Evolutionary conservation across 305 asterid genomes (phyloP).

Genomic region (Fraxinus floribunda): DNA sequence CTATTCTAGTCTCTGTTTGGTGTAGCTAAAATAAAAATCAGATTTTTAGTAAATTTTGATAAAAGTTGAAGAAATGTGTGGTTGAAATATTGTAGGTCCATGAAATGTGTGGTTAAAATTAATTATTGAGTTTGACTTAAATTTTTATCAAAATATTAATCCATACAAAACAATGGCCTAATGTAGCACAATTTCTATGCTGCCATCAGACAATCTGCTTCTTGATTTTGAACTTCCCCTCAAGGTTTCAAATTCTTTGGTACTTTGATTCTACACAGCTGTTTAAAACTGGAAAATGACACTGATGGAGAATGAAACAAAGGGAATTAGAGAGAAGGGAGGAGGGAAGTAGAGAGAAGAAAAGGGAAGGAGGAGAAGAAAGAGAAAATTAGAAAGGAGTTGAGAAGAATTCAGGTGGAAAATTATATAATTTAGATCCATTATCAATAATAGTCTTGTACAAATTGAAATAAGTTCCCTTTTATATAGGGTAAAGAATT

Average conservation of each 20-base stretch:
- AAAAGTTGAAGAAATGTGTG: neutral
- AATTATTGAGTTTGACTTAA: neutral
- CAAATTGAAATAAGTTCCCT: neutral
- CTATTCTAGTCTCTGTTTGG: neutral
- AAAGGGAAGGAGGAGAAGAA: neutral
- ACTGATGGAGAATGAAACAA: neutral
- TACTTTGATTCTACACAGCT: neutral
- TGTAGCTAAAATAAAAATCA: neutral
- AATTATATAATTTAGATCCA: neutral
- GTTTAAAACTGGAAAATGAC: neutral
- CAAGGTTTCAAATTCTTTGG: neutral
- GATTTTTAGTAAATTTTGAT: neutral
- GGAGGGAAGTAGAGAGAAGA: neutral
- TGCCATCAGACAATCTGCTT: neutral
- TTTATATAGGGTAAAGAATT: neutral
- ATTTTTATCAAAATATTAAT: neutral
- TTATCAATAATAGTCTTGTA: neutral
- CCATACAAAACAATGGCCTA: neutral
- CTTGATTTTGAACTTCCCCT: neutral
- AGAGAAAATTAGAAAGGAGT: neutral
- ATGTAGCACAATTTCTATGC: neutral
- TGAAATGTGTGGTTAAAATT: neutral
- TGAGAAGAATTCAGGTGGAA: neutral
- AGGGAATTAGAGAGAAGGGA: neutral
- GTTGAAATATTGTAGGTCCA: neutral